A percentile compares a stretch with the other conserved stretches of the same genome.
Evolutionary conservation across 1,284 basidiomycete species (phyloP).

Genomic region (Ustilago hordei): DNA sequence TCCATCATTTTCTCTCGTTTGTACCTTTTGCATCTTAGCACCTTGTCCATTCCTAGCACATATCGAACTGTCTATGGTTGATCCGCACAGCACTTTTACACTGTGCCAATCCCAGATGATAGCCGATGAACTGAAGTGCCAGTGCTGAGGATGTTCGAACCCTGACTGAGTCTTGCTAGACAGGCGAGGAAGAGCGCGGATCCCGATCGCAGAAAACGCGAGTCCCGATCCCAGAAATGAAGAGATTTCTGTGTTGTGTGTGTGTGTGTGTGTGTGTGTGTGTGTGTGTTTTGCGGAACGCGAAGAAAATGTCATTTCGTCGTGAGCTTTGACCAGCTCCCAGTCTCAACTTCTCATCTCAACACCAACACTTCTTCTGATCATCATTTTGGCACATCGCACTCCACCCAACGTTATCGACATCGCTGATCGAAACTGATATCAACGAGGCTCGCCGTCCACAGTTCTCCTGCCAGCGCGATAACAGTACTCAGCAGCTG

Average conservation of each 20-base stretch:
- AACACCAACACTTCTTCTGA: neutral
- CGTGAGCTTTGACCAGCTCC: slow-evolving; percentile 33
- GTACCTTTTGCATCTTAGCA: slow-evolving; percentile 1
- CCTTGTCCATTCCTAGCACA: neutral
- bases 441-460: neutral
- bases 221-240: slow-evolving; percentile 1
- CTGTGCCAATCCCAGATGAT: neutral
- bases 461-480: neutral
- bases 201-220: neutral
- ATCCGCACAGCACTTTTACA: neutral
- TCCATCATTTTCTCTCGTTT: neutral
- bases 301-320: slow-evolving; percentile 28
- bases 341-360: neutral
- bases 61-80: neutral
- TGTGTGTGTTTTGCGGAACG: slow-evolving; percentile 17
- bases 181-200: neutral
- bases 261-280: slow-evolving; percentile 9
- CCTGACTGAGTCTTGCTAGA: too few species aligned
- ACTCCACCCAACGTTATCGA: neutral
- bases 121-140: too few species aligned
- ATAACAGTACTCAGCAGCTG: too few species aligned
- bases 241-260: neutral
- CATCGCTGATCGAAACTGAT: neutral
- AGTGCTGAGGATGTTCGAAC: too few species aligned
- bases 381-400: neutral